Percentiles rank a stretch among this genome's conserved stretches.
Evolutionary conservation across 108 stramenopile genomes (phyloP).

Genomic region (Seminavis robusta): DNA sequence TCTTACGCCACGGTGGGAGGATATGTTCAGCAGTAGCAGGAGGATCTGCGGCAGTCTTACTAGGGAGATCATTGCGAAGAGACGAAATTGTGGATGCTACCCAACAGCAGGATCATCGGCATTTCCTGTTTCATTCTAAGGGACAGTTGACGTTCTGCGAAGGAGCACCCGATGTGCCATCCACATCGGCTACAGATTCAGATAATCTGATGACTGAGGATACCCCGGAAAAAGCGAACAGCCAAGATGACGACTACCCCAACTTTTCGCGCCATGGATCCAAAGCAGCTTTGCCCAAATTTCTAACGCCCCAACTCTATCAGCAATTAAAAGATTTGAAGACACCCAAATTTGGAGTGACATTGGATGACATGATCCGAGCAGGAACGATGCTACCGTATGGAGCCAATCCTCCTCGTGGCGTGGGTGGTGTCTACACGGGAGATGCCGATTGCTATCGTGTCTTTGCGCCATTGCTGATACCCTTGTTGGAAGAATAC

Average conservation of each 20-base stretch:
- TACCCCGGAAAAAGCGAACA: no score
- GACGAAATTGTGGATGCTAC: no score
- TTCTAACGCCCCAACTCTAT: conserved; percentile 68
- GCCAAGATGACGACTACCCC: conserved; percentile 17
- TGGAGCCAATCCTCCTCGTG: conserved; percentile 82
- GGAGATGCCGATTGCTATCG: conserved; percentile 83
- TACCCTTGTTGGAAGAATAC: conserved; percentile 75
- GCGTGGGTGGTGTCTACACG: conserved; percentile 64
- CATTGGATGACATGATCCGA: conserved; percentile 67
- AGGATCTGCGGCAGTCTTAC: no score
- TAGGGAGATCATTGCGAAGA: no score
- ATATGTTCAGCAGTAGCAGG: no score
- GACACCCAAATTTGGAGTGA: conserved; percentile 54
- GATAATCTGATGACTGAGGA: no score
- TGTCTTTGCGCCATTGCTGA: conserved; percentile 68
- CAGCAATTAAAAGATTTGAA: conserved; percentile 36
- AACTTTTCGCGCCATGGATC: conserved; percentile 41
- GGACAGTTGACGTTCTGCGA: no score
- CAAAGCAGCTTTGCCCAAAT: conserved; percentile 56
- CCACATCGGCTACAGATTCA: no score
- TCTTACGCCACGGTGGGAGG: no score
- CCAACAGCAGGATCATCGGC: no score
- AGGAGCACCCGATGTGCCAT: no score
- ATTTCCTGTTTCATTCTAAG: no score
- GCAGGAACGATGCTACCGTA: conserved; percentile 57